Evolutionary conservation across 495 filamentous ascomycete genomes (phyloP), one percentile per base, ranked within the genome.

Genomic region (Ascobolus immersus): DNA sequence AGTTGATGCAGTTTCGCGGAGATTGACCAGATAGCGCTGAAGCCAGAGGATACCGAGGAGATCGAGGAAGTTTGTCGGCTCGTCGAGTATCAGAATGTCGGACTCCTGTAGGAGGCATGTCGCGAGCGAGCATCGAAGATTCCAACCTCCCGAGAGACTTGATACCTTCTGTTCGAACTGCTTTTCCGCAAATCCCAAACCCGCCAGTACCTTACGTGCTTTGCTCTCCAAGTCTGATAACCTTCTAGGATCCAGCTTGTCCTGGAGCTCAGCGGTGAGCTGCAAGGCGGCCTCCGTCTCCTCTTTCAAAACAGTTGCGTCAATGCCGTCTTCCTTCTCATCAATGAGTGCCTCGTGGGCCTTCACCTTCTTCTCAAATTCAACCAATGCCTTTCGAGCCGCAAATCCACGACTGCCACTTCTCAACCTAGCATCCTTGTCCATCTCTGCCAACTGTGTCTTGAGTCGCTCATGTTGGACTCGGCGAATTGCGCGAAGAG

Each of bases 11-110:
- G 52, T 38, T 15, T 56, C 52, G 19, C 45, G 44, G 9, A 75
- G 47, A 20, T 57, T 52, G 22, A 59, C 53, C 14, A 82, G 63
- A 40, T 77, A 71, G 5, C 57, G 59, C 47, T 89, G 67, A 1
- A 89, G 61, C 77, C 77, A 89, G 18, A 84, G 63, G 15, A 84
- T 73, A n/a, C 71, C 71, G 0, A 77, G 58, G 0, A 89, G 60
- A 46, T 89, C 78, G 2, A 84, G 58, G 48, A 74, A 82, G 47
- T 84, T 84, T 32, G 78, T 84, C 3, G 78, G 77, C 44, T 89
- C 78, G 55, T 89, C 77, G 12, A 89, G 68, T 31, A 89, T 73
- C 41, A 84, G 60, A 31, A 84, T 66, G 41, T 82, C 74, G 0
- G 72, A 61, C n/a, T 66, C 57, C 42, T 76, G 68, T 4, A 74